These are phyloP conservation scores for Picea engelmannii DNA, from an alignment of 83 land plant genomes.

Conservation along the genomic window DNA sequence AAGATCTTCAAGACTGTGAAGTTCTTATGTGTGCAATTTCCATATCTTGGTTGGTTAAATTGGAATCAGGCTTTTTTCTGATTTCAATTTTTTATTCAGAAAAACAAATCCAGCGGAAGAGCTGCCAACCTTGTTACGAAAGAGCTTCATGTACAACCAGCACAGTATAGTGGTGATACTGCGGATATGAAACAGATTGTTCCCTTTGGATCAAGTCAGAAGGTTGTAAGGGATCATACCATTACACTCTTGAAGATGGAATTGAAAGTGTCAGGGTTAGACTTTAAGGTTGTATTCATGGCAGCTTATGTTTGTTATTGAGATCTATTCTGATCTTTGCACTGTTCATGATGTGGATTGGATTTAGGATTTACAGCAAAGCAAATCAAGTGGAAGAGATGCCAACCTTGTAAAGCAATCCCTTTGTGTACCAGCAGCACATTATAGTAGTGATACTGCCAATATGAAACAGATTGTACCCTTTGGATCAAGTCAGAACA, in stretches of 20 bases:
- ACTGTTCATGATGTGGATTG: background rate
- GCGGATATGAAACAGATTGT: slow-evolving; percentile 14
- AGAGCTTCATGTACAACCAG: slow-evolving; percentile 1
- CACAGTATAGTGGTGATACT: background rate
- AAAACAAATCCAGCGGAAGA: background rate
- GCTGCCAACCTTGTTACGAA: background rate
- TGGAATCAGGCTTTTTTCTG: background rate
- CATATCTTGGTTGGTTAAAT: background rate
- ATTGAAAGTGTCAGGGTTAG: too few relatives aligned
- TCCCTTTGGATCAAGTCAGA: slow-evolving; percentile 11
- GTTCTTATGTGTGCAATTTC: background rate
- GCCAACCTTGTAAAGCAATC: background rate
- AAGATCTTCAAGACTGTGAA: background rate
- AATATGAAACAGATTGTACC: slow-evolving; percentile 13
- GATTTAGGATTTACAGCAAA: slow-evolving; percentile 6
- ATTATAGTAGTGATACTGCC: background rate
- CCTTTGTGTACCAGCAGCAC: background rate
- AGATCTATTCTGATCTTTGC: background rate
- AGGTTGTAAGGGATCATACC: slow-evolving; percentile 1
- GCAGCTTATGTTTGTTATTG: background rate
- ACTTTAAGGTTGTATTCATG: background rate
- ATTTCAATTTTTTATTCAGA: slow-evolving; percentile 7
- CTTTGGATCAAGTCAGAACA: slow-evolving; percentile 3
- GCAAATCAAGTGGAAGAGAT: slow-evolving; percentile 2
- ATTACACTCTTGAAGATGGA: slow-evolving; percentile 6